phyloP scores from a whole-genome alignment of 768 basidiomycete species.

The Mycena filopes region DNA sequence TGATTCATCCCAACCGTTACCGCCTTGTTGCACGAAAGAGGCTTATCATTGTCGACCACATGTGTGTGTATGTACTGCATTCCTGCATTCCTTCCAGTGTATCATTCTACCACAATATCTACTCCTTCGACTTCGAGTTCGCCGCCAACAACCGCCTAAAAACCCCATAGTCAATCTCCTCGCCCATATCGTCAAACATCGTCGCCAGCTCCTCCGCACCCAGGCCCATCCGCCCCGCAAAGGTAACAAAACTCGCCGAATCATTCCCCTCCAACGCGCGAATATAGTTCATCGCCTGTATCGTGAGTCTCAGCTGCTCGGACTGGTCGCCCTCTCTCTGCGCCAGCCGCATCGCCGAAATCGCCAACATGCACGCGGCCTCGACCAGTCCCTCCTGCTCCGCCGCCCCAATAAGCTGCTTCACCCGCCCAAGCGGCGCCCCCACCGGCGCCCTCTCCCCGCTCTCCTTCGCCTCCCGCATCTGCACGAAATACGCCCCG shows the following conservation, averaged over 20 bases:
- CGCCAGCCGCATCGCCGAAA: slow-evolving; percentile 26
- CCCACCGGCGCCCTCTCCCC: not conserved
- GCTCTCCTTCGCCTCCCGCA: not conserved
- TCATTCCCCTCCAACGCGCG: slow-evolving; percentile 30
- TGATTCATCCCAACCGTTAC: too few species aligned
- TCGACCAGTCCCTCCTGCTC: slow-evolving; percentile 29
- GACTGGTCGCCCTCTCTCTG: not conserved
- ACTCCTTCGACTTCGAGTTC: too few species aligned
- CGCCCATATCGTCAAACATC: slow-evolving; percentile 9
- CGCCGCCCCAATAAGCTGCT: slow-evolving; percentile 19
- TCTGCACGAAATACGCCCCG: slow-evolving; percentile 10
- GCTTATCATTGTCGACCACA: too few species aligned
- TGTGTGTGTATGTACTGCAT: too few species aligned
- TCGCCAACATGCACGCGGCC: slow-evolving; percentile 14
- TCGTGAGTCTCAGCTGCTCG: slow-evolving; percentile 11
- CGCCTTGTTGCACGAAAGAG: too few species aligned
- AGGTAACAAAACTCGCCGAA: not conserved
- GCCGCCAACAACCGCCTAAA: slow-evolving; percentile 6
- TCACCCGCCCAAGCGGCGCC: slow-evolving; percentile 4
- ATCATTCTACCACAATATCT: too few species aligned
- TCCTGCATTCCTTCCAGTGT: too few species aligned
- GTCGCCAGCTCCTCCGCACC: slow-evolving; percentile 2
- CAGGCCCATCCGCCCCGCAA: slow-evolving; percentile 22
- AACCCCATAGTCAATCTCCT: slow-evolving; percentile 2
- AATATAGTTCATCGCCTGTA: slow-evolving; percentile 9